Evolutionary conservation across 352 stramenopile species (phyloP).

Genomic region (Phytophthora tentaculata): DNA sequence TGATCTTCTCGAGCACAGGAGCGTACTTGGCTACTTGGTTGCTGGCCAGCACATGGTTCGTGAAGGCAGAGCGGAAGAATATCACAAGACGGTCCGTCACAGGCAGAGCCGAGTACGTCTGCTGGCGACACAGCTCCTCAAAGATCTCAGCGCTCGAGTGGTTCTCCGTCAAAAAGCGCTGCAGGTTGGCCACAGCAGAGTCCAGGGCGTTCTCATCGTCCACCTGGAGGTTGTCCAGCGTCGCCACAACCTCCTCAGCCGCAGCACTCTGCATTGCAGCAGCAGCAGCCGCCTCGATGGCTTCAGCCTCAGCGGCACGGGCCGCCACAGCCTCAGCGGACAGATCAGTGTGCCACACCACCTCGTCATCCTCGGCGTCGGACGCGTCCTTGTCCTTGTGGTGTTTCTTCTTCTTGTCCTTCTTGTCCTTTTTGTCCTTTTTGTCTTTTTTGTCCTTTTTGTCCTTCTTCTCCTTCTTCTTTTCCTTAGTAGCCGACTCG

Average conservation of each 20-base stretch:
- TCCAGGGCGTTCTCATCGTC: conserved; percentile 87
- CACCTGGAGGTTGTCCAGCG: conserved; percentile 83
- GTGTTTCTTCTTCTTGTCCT: conserved; percentile 85
- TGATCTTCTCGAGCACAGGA: conserved; percentile 84
- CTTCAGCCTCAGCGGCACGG: conserved; percentile 80
- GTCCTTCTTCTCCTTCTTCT: conserved; percentile 37
- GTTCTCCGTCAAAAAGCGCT: conserved; percentile 58
- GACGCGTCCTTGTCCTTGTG: conserved; percentile 78
- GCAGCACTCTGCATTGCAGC: conserved; percentile 68
- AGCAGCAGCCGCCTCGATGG: conserved; percentile 79
- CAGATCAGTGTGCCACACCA: conserved; percentile 89
- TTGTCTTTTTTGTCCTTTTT: conserved; percentile 78
- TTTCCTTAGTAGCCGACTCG: conserved; percentile 48
- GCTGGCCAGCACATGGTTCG: conserved; percentile 89
- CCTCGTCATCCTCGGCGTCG: conserved; percentile 70
- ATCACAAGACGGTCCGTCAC: conserved; percentile 95
- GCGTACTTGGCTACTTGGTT: conserved; percentile 92
- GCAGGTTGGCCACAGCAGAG: conserved; percentile 69
- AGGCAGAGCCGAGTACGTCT: conserved; percentile 92
- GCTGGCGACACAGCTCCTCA: conserved; percentile 93
- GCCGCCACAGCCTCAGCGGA: conserved; percentile 83
- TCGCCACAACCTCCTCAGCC: conserved; percentile 67
- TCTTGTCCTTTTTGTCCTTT: conserved; percentile 82
- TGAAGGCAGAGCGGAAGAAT: conserved; percentile 91
- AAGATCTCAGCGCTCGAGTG: conserved; percentile 73